phyloP scores from a whole-genome alignment of 2,329 filamentous ascomycete species.

The Talaromyces marneffei region DNA sequence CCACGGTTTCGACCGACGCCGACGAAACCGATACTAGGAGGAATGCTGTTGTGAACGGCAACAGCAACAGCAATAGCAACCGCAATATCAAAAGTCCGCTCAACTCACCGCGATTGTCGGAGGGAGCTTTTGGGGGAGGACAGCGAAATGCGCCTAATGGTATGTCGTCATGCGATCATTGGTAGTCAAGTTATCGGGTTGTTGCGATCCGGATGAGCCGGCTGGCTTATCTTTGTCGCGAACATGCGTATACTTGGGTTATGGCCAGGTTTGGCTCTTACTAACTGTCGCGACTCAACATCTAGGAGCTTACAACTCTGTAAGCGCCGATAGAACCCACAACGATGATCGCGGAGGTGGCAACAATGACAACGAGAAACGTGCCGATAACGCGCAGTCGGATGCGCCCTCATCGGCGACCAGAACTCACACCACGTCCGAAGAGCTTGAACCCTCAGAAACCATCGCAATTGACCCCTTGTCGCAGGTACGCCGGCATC shows the following conservation, averaged over 20 bases:
- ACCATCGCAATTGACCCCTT: conserved; percentile 59
- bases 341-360: background rate
- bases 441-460: conserved; percentile 24
- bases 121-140: background rate
- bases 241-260: background rate
- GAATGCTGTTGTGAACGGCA: conserved; percentile 4
- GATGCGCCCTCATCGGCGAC: conserved; percentile 21
- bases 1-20: conserved; percentile 27
- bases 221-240: conserved; percentile 5
- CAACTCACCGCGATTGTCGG: conserved; percentile 22
- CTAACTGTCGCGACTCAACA: conserved; percentile 1
- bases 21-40: conserved; percentile 17
- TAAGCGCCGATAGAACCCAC: background rate
- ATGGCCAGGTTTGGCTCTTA: background rate
- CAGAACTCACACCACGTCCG: conserved; percentile 19
- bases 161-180: background rate
- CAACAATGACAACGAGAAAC: conserved; percentile 14
- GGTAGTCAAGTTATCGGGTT: background rate
- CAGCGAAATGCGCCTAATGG: background rate
- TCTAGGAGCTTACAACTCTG: background rate
- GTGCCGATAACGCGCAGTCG: conserved; percentile 9
- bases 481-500: conserved; percentile 53
- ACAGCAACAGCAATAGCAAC: conserved; percentile 14
- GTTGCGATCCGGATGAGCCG: background rate
- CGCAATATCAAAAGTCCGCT: conserved; percentile 19